Evolutionary conservation across 2,329 filamentous ascomycete species (phyloP), one percentile per base, ranked within the genome.

Genomic region (Xylariales sp.): DNA sequence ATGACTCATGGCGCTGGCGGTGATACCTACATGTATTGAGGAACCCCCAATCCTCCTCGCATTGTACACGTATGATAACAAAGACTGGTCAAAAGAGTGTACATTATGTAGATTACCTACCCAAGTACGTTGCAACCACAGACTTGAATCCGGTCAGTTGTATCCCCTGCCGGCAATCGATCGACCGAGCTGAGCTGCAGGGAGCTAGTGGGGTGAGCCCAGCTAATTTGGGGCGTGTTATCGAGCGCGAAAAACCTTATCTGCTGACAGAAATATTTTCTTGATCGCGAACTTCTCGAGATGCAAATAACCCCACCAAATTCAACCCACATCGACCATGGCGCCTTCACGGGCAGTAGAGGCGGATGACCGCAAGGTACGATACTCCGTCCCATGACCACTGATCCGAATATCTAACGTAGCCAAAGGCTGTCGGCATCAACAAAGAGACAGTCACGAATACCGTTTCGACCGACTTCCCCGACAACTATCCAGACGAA

Each of bases 381-480:
- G 51, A 7, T 42, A 14, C 29, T 32, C 7, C 29, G 8, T 15
- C 8, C 29, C 15, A 10, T 24, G 12, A 8, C 14, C 9, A 4
- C 12, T 28, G 20, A 10, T 7, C 8, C 32, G 19, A 9, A 18
- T 15, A 15, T n/a, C 50, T 58, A 31, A 59, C 41, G 3, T 24
- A 14, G 45, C 9, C 7, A 5, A 55, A 95, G 86, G 84, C 87
- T 54, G 83, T 98, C 57, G 81, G 84, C 53, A 82, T 98, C 68
- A 88, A 93, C 64, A 73, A 82, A 52, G 93, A 98, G 68, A 96
- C 88, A 16, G 86, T 98, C 57, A 86, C 85, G 53, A 82, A 97
- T 69, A 86, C 91, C 54, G 78, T 84, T 47, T 93, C 89, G 34
- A 95, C 83, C 55, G 91, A 97, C 61, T 95, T 91, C 62, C 94